phyloP scores from a whole-genome alignment of 148 eudicot species.

The Polygonum aviculare region DNA sequence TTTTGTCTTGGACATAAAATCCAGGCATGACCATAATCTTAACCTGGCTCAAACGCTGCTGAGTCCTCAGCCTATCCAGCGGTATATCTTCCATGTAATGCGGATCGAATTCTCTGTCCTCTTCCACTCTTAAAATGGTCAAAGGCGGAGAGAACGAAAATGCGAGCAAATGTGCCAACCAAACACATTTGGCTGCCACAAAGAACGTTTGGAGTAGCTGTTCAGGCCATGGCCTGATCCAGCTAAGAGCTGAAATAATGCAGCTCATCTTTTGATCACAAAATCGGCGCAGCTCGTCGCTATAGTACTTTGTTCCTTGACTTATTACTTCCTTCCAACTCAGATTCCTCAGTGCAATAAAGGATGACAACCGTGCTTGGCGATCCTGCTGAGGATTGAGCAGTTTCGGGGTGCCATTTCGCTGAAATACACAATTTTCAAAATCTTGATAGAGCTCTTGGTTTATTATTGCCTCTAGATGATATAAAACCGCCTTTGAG shows the following conservation, averaged over 20 bases:
- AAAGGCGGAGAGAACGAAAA: conserved; percentile 63
- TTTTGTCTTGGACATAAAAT: conserved; percentile 75
- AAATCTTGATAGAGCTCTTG: conserved; percentile 75
- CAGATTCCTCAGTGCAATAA: conserved; percentile 56
- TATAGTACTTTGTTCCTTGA: conserved; percentile 84
- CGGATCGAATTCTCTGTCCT: conserved; percentile 51
- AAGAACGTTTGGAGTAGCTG: conserved; percentile 80
- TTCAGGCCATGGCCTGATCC: conserved; percentile 90
- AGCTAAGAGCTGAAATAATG: conserved; percentile 42
- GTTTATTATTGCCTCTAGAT: conserved; percentile 74
- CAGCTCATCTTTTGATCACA: conserved; percentile 92
- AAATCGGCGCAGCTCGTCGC: conserved; percentile 76
- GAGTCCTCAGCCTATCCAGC: conserved; percentile 37
- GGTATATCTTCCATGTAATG: conserved; percentile 81
- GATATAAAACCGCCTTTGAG: conserved; percentile 60
- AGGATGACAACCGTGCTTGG: conserved; percentile 58
- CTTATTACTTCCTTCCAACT: conserved; percentile 85
- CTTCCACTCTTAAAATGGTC: conserved; percentile 78
- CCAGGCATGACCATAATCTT: conserved; percentile 96
- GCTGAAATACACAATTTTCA: conserved; percentile 75
- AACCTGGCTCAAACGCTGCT: conserved; percentile 42
- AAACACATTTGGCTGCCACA: conserved; percentile 83
- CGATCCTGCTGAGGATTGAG: conserved; percentile 64
- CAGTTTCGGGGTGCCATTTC: conserved; percentile 59
- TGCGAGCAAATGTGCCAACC: conserved; percentile 88